Base-by-base conservation (phyloP, 192 early-diverging fungal species). In the Glomus cerebriforme region DNA sequence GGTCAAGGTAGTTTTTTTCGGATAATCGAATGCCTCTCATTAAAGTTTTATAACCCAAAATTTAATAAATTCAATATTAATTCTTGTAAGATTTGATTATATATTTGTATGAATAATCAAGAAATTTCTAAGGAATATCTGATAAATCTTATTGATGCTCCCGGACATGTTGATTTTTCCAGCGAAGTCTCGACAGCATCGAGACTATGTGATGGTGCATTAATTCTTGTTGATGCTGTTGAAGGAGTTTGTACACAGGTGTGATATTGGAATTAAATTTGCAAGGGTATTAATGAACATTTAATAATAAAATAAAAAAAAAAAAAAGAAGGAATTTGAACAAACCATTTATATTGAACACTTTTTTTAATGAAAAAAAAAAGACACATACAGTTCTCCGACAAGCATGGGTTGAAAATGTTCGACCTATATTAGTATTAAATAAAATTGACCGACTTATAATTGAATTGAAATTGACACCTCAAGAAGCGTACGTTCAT, bases 151-250 rank as follows among this genome's bases (percentile, higher is more conserved):
- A 99, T 99, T 77, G 98, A 99, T 82, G 96, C 96, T 7, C 98
- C 98, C 1, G 98, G 98, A 7, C 98, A 99, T 80, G 95, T 99
- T 12, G 98, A 99, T 83, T 99, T 99, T 83, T 92, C 97, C 1
- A 93, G 92, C 22, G 98, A 99, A 81, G 98, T 99, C n/a, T 97
- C 96, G 10, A 97, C 97, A n/a, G 98, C 98, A 4, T 98, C 98
- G 0, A 89, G 96, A 47, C 83, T 99, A 4, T 99, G 96, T 59
- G 98, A 99, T 80, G 98, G 98, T 24, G 96, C 90, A 13, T 84
- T 99, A 69, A 93, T 99, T 1, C 84, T 99, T 29, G 96, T 99
- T 19, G 98, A 99, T 87, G 96, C 92, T 17, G 95, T 99, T 26
- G 98, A 99, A 83, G 98, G 98, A 35, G 96, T 99, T 19, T 98